Evolutionary conservation across 441 rosid genomes (phyloP), one percentile per base, ranked within the genome.

Genomic region (Corymbia citriodora): DNA sequence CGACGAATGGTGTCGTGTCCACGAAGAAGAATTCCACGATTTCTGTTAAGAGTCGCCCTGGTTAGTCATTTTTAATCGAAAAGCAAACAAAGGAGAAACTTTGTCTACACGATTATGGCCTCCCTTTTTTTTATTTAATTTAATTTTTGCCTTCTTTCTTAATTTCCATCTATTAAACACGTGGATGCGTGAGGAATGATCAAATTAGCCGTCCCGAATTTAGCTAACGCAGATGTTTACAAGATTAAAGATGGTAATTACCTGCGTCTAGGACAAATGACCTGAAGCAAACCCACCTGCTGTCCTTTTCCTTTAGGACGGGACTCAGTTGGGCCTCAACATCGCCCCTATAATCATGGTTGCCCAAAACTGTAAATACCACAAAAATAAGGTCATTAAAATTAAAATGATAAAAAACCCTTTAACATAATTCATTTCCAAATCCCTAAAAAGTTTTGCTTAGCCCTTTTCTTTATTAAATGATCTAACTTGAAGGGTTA

Each of bases 321-420:
- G 94, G 95, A 89, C 96, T 95, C 59, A 97, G 89, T 89, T 98
- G 99, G 61, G 98, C 99, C 91, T 93, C 93, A 14, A 93, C 99
- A 88, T 95, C 90, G 16, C 99, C 99, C 70, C 99, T 95, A 40
- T 98, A 98, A 88, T 98, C 98, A 92, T 98, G 99, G 91, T 98
- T 98, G 4, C 99, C 99, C 92, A 97, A 89, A 88, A 97, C 99
- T 97, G 92, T 29, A 21, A n/a, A 3, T 3, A 53, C 31, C 65
- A 55, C 31, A 45, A 29, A 19, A 49, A 29, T 74, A 25, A 45
- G 70, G 31, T 52, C 48, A 55, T 55, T 89, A 55, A 9, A 7
- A 48, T 33, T 18, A 2, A n/a, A 29, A 40, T 1, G 3, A 25
- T 2, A 13, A 11, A 53, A 74, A 74, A 21, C 85, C 9, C 83